These are phyloP conservation scores for Aspergillus carlsbadensis DNA, from an alignment of 495 filamentous ascomycete species.

Conservation along the genomic window DNA sequence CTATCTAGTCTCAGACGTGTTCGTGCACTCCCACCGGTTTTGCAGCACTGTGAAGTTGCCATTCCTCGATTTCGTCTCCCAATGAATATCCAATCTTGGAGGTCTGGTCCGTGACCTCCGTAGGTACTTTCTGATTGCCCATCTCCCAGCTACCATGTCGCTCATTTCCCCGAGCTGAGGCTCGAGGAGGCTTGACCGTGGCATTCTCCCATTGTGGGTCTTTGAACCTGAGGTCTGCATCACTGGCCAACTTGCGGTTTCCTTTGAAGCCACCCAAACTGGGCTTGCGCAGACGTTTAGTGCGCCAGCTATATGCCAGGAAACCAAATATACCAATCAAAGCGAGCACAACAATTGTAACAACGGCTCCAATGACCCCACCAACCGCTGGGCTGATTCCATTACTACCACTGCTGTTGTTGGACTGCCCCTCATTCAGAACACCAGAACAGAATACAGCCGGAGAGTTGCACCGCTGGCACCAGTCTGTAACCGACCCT, in stretches of 20 bases:
- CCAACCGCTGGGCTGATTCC: conserved; percentile 45
- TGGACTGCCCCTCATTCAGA: conserved; percentile 6
- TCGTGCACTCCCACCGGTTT: conserved; percentile 35
- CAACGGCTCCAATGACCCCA: conserved; percentile 52
- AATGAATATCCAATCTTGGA: conserved; percentile 12
- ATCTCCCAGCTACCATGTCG: conserved; percentile 55
- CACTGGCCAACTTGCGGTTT: conserved; percentile 46
- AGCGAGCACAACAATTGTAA: conserved; percentile 36
- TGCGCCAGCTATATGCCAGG: conserved; percentile 43
- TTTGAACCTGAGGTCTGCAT: conserved; percentile 45
- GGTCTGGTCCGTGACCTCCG: background rate
- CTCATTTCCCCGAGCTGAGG: conserved; percentile 39
- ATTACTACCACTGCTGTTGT: conserved; percentile 12
- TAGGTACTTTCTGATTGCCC: conserved; percentile 25
- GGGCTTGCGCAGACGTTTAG: conserved; percentile 23
- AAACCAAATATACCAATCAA: conserved; percentile 28
- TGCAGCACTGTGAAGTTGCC: conserved; percentile 26
- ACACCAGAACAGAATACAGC: conserved; percentile 58
- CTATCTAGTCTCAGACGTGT: conserved; percentile 27
- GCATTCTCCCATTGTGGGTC: conserved; percentile 29
- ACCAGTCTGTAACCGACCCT: conserved; percentile 63
- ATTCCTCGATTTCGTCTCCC: conserved; percentile 26
- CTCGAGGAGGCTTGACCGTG: conserved; percentile 17
- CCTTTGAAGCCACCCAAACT: conserved; percentile 50
- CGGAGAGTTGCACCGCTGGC: conserved; percentile 60